Evolutionary conservation across 306 rosid species (phyloP).

Genomic region (Geum urbanum): DNA sequence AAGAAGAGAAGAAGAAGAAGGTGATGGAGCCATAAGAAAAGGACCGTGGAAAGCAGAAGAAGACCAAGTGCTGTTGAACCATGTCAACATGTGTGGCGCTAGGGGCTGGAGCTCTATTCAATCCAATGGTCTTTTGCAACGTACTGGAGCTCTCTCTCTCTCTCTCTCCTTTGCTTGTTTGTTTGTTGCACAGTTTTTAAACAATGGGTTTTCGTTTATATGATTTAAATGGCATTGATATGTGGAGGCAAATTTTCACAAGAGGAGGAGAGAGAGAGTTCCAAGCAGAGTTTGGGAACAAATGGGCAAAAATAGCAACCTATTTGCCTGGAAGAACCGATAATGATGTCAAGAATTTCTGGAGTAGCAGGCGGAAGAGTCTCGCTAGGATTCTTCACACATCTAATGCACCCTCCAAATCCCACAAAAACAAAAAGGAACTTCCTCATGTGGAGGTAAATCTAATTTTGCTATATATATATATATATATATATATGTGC

Average conservation of each 20-base stretch:
- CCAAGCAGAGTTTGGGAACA: slow-evolving; percentile 82
- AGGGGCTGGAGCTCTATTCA: slow-evolving; percentile 99
- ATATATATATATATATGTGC: neutral
- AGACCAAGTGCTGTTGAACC: slow-evolving; percentile 61
- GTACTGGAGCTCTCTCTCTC: slow-evolving; percentile 50
- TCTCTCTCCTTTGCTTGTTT: too few relatives aligned
- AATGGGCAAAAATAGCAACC: slow-evolving; percentile 88
- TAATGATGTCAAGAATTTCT: slow-evolving; percentile 91
- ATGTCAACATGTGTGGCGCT: slow-evolving; percentile 71
- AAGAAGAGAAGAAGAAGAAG: too few relatives aligned
- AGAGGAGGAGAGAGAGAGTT: slow-evolving; percentile 88
- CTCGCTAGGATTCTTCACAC: slow-evolving; percentile 63
- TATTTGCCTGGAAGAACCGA: slow-evolving; percentile 75
- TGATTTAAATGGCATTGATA: neutral
- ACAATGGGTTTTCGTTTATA: neutral
- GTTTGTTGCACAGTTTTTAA: too few relatives aligned
- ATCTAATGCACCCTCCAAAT: slow-evolving; percentile 44
- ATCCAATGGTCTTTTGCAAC: slow-evolving; percentile 85
- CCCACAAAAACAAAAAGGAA: slow-evolving; percentile 42
- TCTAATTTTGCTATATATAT: too few relatives aligned
- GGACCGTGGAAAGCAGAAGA: slow-evolving; percentile 86
- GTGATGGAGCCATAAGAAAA: slow-evolving; percentile 44
- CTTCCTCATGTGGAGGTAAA: slow-evolving; percentile 46
- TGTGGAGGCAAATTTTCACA: slow-evolving; percentile 74
- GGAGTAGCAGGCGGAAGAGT: slow-evolving; percentile 94